phyloP scores from a whole-genome alignment of 805 yeast genomes.

The Pichia californica region DNA sequence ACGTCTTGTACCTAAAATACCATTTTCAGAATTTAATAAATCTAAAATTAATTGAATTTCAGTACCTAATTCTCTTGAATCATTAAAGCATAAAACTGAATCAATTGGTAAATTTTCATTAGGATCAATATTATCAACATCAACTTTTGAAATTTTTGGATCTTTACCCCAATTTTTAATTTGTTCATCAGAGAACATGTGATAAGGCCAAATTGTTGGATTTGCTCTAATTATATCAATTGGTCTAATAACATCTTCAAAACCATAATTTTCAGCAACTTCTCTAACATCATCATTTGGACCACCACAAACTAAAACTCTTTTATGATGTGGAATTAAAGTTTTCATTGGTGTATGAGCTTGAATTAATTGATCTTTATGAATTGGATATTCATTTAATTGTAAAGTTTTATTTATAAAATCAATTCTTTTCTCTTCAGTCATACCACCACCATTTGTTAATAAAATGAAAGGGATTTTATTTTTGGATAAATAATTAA shows the following conservation, averaged over 20 bases:
- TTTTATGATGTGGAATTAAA: constrained; percentile 43
- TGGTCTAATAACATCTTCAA: constrained; percentile 64
- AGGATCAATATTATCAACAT: constrained; percentile 22
- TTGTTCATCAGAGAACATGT: constrained; percentile 43
- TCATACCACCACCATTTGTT: constrained; percentile 83
- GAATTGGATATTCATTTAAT: constrained; percentile 37
- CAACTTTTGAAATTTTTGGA: constrained; percentile 24
- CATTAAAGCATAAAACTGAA: constrained; percentile 78
- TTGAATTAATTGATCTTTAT: constrained; percentile 65
- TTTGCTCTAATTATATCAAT: constrained; percentile 59
- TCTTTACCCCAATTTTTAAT: constrained; percentile 35
- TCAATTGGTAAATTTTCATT: constrained; percentile 45
- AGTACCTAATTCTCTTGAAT: constrained; percentile 82
- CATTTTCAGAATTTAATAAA: constrained; percentile 55
- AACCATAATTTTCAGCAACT: constrained; percentile 76
- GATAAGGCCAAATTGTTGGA: constrained; percentile 64
- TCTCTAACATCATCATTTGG: constrained; percentile 62
- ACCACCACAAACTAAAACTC: constrained; percentile 85
- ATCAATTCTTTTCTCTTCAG: constrained; percentile 41
- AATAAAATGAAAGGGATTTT: constrained; percentile 73
- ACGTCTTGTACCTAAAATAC: constrained; percentile 58
- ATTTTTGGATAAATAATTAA: constrained; percentile 36
- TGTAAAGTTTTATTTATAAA: constrained; percentile 37
- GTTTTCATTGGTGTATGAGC: constrained; percentile 82
- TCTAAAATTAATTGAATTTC: constrained; percentile 77